Conservation (phyloP, 129 eudicot species). For the Mikania micrantha region DNA sequence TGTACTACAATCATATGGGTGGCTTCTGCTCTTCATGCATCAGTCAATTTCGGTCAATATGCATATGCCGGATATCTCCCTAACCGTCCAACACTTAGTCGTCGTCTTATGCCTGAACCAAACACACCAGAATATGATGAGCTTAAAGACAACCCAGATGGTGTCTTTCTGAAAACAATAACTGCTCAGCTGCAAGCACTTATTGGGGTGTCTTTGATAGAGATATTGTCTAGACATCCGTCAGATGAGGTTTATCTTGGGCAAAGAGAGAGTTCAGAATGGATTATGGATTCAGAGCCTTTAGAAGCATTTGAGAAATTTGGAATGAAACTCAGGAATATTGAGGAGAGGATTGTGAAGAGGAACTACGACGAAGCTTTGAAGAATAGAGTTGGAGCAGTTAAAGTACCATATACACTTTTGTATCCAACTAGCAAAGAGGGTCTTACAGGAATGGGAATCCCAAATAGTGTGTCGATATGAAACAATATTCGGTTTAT, state of each 20-base stretch:
- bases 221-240: conserved; percentile 61
- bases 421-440: conserved; percentile 53
- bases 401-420: conserved; percentile 51
- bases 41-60: conserved; percentile 73
- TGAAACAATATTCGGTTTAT: conserved; percentile 9
- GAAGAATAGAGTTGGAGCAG: conserved; percentile 53
- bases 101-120: conserved; percentile 51
- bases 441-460: conserved; percentile 76
- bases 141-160: conserved; percentile 43
- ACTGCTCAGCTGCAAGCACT: conserved; percentile 45
- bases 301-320: conserved; percentile 46
- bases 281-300: conserved; percentile 49
- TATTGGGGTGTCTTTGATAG: conserved; percentile 50
- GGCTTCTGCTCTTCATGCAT: conserved; percentile 78
- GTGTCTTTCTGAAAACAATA: conserved; percentile 46
- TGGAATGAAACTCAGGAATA: conserved; percentile 34
- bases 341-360: conserved; percentile 32
- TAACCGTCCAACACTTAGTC: conserved; percentile 57
- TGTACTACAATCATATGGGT: conserved; percentile 76
- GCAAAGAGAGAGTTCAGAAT: conserved; percentile 47
- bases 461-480: conserved; percentile 66
- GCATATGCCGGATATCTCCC: conserved; percentile 70
- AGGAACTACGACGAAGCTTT: conserved; percentile 38
- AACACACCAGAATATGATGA: conserved; percentile 45
- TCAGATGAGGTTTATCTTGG: conserved; percentile 65